Evolutionary conservation across 192 early-diverging fungal genomes (phyloP).

Genomic region (Helicostylum pulchrum): DNA sequence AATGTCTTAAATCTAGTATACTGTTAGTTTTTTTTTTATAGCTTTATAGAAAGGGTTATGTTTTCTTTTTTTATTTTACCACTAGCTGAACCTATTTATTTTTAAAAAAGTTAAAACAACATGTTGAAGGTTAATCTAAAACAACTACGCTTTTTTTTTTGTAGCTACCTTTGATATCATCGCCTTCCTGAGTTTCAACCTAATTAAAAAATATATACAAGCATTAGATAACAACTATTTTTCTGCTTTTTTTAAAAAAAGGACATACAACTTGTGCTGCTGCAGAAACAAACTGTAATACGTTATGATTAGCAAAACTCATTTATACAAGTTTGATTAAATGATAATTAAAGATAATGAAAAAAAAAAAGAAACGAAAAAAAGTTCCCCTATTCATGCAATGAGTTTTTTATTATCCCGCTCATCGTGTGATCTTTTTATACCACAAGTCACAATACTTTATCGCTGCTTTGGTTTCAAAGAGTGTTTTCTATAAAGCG

Average conservation of each 20-base stretch:
- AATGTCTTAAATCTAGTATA: background rate
- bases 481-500: no score
- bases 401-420: no score
- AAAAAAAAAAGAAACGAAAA: no score
- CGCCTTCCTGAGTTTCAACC: conserved; percentile 29
- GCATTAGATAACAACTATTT: no score
- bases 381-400: no score
- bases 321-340: conserved; percentile 6
- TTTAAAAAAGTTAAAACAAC: no score
- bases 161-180: conserved; percentile 11
- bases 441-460: no score
- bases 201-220: background rate
- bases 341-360: no score
- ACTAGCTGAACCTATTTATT: background rate
- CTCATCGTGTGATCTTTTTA: no score
- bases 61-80: background rate
- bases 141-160: background rate
- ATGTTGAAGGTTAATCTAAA: background rate
- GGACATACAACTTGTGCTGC: conserved; percentile 33
- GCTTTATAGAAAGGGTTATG: background rate
- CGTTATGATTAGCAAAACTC: conserved; percentile 31
- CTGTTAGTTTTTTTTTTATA: background rate
- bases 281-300: conserved; percentile 38
- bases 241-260: no score
- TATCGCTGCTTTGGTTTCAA: no score